These are phyloP conservation scores for Paramecium sonneborni DNA, from an alignment of 73 alveolate genomes.

Conservation along the genomic window DNA sequence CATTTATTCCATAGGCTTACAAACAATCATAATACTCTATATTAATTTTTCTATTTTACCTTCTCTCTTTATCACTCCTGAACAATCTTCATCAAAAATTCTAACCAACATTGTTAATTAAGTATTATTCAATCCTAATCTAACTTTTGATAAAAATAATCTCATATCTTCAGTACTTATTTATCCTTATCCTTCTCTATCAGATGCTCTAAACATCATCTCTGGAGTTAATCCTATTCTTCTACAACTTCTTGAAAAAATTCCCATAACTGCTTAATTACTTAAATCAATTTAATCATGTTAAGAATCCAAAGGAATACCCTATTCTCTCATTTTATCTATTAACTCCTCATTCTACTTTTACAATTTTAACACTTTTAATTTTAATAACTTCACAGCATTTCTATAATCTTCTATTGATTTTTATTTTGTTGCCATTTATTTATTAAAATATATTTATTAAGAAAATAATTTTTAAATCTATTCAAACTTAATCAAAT, in stretches of 20 bases:
- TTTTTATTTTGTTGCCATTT: constrained; percentile 43
- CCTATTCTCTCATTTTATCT: constrained; percentile 8
- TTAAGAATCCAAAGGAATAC: background rate
- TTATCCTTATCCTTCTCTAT: background rate
- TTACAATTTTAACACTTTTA: constrained; percentile 9
- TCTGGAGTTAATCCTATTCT: constrained; percentile 41
- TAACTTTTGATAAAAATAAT: constrained; percentile 2
- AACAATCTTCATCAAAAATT: constrained; percentile 37
- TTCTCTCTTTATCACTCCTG: constrained; percentile 28
- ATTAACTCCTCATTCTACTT: background rate
- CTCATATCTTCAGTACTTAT: constrained; percentile 41
- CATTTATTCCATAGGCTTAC: constrained; percentile 42
- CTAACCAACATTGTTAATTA: constrained; percentile 37
- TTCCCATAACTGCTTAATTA: constrained; percentile 39
- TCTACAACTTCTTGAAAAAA: constrained; percentile 6
- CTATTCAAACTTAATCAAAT: background rate
- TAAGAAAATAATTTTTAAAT: background rate
- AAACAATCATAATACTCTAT: constrained; percentile 21
- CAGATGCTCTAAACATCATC: constrained; percentile 56
- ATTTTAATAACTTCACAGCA: constrained; percentile 28
- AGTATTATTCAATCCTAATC: constrained; percentile 17
- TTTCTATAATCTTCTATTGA: constrained; percentile 39
- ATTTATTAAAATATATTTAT: background rate
- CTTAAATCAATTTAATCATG: background rate
- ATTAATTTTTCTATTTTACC: background rate